A percentile compares a stretch with the other conserved stretches of the same genome.
phyloP scores from a whole-genome alignment of 2,329 filamentous ascomycete species.

The Botrytis byssoidea region DNA sequence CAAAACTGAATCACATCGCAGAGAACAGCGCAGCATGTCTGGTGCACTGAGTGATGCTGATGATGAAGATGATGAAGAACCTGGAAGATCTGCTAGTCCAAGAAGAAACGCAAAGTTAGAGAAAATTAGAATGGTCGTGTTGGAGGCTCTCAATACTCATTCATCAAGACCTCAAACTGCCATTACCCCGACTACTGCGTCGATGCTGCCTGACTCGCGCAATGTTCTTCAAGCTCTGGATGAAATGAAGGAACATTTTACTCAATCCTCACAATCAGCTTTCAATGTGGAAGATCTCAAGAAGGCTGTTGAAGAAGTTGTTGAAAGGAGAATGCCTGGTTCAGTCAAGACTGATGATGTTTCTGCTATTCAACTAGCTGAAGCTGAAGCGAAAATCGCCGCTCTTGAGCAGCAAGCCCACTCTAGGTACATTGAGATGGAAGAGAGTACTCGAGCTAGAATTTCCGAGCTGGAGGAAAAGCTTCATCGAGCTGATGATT shows the following conservation, averaged over 20 bases:
- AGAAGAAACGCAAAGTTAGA: conserved; percentile 76
- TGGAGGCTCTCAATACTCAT: conserved; percentile 68
- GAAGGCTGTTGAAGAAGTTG: conserved; percentile 61
- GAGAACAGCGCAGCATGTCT: conserved; percentile 64
- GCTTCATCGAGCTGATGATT: conserved; percentile 60
- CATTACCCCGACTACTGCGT: conserved; percentile 29
- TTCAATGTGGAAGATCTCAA: conserved; percentile 55
- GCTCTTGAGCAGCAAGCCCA: conserved; percentile 58
- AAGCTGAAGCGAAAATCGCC: conserved; percentile 46
- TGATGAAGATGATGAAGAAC: conserved; percentile 72
- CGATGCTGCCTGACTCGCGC: conserved; percentile 38
- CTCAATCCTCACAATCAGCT: conserved; percentile 45
- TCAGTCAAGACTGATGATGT: conserved; percentile 47
- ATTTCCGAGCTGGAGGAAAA: conserved; percentile 68
- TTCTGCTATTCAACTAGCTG: conserved; percentile 23
- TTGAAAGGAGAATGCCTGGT: conserved; percentile 56
- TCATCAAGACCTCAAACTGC: conserved; percentile 44
- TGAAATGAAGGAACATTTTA: conserved; percentile 58
- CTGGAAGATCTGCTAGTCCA: conserved; percentile 72
- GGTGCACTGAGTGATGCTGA: conserved; percentile 83
- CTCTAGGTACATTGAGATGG: conserved; percentile 46
- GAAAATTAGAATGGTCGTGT: conserved; percentile 70
- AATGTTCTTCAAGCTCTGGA: conserved; percentile 66
- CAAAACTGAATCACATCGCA: conserved; percentile 54
- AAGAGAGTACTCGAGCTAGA: conserved; percentile 23